Percentiles rank a stretch among this genome's conserved stretches.
These are phyloP conservation scores for Epichloe festucae DNA, from an alignment of 2,329 filamentous ascomycete genomes.

Conservation along the genomic window DNA sequence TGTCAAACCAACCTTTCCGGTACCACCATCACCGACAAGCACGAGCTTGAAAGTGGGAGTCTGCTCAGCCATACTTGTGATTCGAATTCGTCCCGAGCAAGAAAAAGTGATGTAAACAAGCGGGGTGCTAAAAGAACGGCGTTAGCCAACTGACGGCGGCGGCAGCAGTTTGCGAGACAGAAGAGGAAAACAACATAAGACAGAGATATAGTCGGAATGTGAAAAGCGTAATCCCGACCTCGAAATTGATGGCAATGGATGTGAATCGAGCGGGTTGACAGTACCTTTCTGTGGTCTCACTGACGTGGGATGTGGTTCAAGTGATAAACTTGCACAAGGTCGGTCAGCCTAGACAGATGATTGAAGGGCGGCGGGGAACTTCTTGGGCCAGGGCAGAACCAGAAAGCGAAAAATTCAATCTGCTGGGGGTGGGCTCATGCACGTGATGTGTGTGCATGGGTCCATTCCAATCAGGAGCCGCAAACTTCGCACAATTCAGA, in stretches of 20 bases:
- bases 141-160: slow-evolving; percentile 18
- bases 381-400: slow-evolving; percentile 21
- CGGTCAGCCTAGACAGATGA: slow-evolving; percentile 19
- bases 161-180: background rate
- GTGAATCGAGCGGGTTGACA: slow-evolving; percentile 7
- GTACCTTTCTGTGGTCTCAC: slow-evolving; percentile 13
- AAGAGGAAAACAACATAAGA: background rate
- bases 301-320: slow-evolving; percentile 19
- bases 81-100: slow-evolving; percentile 10
- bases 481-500: slow-evolving; percentile 1
- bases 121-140: slow-evolving; percentile 25
- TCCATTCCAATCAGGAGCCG: slow-evolving; percentile 5
- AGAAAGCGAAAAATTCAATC: slow-evolving; percentile 32
- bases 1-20: slow-evolving; percentile 66
- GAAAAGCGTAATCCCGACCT: background rate
- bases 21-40: slow-evolving; percentile 97
- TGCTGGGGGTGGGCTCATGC: slow-evolving; percentile 17
- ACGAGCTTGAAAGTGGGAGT: slow-evolving; percentile 97
- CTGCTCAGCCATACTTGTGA: slow-evolving; percentile 49
- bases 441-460: slow-evolving; percentile 20
- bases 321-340: slow-evolving; percentile 21
- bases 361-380: slow-evolving; percentile 27
- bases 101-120: slow-evolving; percentile 32
- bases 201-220: background rate
- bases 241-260: slow-evolving; percentile 13